These are phyloP conservation scores for Echinosophora koreensis DNA, from an alignment of 306 rosid species.

Conservation along the genomic window DNA sequence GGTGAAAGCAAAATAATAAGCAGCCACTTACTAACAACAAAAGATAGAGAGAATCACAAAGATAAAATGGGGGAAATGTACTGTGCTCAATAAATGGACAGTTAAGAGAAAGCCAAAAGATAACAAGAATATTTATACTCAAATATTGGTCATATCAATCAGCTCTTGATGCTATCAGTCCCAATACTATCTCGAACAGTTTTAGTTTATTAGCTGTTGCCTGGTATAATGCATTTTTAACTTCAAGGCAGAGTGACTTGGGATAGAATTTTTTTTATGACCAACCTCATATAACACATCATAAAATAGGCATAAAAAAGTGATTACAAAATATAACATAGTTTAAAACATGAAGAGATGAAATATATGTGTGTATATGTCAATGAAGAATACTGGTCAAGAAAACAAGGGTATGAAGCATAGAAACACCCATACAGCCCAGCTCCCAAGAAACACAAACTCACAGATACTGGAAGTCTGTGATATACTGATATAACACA, in stretches of 20 bases:
- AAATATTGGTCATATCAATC: neutral
- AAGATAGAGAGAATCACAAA: neutral
- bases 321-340: neutral
- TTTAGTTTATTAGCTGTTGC: neutral
- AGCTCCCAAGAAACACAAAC: neutral
- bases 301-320: neutral
- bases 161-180: too few relatives aligned
- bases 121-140: neutral
- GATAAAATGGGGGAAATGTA: neutral
- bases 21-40: constrained; percentile 11
- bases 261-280: neutral
- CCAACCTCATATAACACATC: neutral
- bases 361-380: neutral
- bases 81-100: constrained; percentile 16
- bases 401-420: neutral
- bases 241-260: neutral
- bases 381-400: neutral
- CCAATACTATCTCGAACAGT: neutral
- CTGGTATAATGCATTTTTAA: neutral
- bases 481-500: neutral
- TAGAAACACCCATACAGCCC: neutral
- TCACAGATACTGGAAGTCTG: neutral
- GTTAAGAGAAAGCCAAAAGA: neutral
- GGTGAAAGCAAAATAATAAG: constrained; percentile 2
- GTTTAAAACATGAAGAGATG: too few relatives aligned